Base-by-base conservation (phyloP, 352 stramenopile genomes). In the Phytophthora fragariae region DNA sequence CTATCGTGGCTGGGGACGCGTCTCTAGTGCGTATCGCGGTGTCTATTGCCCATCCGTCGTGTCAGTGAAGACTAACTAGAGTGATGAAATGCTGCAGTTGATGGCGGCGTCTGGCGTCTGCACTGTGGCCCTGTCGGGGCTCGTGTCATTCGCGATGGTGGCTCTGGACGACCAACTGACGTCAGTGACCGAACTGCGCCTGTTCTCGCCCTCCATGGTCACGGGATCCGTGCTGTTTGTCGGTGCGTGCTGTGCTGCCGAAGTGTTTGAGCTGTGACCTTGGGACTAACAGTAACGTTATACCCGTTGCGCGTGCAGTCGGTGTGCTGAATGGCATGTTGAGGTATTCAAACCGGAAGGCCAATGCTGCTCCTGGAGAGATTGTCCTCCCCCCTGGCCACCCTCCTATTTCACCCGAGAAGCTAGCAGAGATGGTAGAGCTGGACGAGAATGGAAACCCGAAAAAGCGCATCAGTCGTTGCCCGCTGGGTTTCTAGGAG, bases 161-260 rank as follows among this genome's bases (percentile, higher is more conserved):
- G 54, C 72, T 39, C 46, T 86, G 19, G 79, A 82, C 35, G 83
- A 88, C 24, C 57, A 81, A 8, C 35, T 91, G 6, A 55, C 70
- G 27, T 92, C 83, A 19, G 73, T 86, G 35, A 77, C 81, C 9
- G 79, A 93, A 29, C 70, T 92, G 60, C 80, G 85, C 41, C 82
- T 93, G 76, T 92, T 94, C 62, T 80, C 76, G 53, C 80, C 88
- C 64, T 80, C 91, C 46, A 84, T 93, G 72, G 76, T 90, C 56
- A 79, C 89, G 12, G 83, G 80, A 33, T 83, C 85, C 64, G 76
- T 82, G 52, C 73, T 94, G 27, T 79, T 93, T 57, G 77, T 79
- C 54, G 80, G 83, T 83, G 12, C 60, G 60, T 66, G 56, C 5
- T 8, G 7, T 6, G 39, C 12, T 46, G 37, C 37, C 37, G 37